Conservation (phyloP, 148 eudicot genomes). For the Nepenthes gracilis region DNA sequence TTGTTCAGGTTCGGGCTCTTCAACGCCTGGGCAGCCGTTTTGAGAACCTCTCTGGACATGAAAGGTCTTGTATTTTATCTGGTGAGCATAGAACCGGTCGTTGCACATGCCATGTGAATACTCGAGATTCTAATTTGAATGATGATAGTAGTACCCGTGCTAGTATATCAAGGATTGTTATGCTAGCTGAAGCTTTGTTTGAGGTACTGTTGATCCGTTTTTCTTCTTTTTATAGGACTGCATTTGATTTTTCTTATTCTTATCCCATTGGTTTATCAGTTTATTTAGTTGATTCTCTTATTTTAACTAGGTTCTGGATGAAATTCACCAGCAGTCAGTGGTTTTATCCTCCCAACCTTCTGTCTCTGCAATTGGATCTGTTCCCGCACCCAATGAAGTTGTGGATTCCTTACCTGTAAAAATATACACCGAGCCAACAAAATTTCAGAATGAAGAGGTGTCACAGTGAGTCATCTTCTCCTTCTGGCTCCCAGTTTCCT, state of each 20-base stretch:
- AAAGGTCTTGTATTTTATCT: slow-evolving; percentile 78
- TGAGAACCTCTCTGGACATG: slow-evolving; percentile 80
- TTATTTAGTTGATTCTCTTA: slow-evolving; percentile 25
- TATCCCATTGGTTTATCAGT: not conserved
- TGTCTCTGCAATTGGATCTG: slow-evolving; percentile 75
- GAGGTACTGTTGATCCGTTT: slow-evolving; percentile 49
- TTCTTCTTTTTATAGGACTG: not conserved
- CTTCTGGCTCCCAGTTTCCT: not conserved
- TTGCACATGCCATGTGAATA: slow-evolving; percentile 55
- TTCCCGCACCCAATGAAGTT: slow-evolving; percentile 86
- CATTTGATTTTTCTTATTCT: not conserved
- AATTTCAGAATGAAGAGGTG: slow-evolving; percentile 45
- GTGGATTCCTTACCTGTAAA: slow-evolving; percentile 80
- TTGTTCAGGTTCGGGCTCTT: slow-evolving; percentile 76
- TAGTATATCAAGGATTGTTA: slow-evolving; percentile 93
- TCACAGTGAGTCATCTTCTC: slow-evolving; percentile 58
- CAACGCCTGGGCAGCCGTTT: slow-evolving; percentile 90
- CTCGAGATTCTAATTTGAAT: slow-evolving; percentile 43
- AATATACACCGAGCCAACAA: slow-evolving; percentile 33
- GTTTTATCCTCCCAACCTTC: slow-evolving; percentile 74
- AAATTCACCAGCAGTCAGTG: slow-evolving; percentile 99
- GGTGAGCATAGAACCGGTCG: slow-evolving; percentile 90
- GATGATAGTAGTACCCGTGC: slow-evolving; percentile 73
- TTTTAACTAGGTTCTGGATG: slow-evolving; percentile 87
- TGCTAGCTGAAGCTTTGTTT: slow-evolving; percentile 96